Percentiles rank a stretch among this genome's conserved stretches.
Evolutionary conservation across 192 early-diverging fungal genomes (phyloP).

Genomic region (Rhizoclosmatium sp.): DNA sequence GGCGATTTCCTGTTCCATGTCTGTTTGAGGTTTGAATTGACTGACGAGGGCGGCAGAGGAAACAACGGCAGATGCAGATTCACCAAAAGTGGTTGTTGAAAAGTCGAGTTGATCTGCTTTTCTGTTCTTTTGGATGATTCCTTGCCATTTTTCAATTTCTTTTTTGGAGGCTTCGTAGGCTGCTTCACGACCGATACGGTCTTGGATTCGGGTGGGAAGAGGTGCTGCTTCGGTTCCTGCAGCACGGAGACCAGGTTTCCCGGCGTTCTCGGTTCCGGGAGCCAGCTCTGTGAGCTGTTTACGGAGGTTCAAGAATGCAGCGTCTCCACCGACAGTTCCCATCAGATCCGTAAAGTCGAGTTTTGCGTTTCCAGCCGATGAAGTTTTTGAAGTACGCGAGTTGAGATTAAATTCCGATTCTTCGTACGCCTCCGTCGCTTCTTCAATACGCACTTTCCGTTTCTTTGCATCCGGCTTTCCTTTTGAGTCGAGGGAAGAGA

Average conservation of each 20-base stretch:
- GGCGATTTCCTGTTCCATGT: slow-evolving; percentile 83
- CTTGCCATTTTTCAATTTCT: slow-evolving; percentile 84
- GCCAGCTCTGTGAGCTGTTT: slow-evolving; percentile 67
- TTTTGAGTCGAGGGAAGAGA: slow-evolving; percentile 72
- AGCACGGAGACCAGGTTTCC: slow-evolving; percentile 48
- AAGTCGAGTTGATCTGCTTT: slow-evolving; percentile 86
- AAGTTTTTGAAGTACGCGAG: slow-evolving; percentile 40
- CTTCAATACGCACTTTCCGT: slow-evolving; percentile 61
- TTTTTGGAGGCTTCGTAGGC: slow-evolving; percentile 87
- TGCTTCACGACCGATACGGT: slow-evolving; percentile 83
- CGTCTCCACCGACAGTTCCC: slow-evolving; percentile 66
- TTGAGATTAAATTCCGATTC: slow-evolving; percentile 74
- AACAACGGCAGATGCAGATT: slow-evolving; percentile 38
- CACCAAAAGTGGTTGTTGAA: slow-evolving; percentile 1
- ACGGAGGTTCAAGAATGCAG: slow-evolving; percentile 70
- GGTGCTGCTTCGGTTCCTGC: slow-evolving; percentile 65
- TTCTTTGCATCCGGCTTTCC: slow-evolving; percentile 47
- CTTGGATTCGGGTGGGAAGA: slow-evolving; percentile 82
- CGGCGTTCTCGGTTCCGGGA: slow-evolving; percentile 41
- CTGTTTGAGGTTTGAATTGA: slow-evolving; percentile 69
- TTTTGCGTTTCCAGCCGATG: slow-evolving; percentile 44
- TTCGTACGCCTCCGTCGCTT: slow-evolving; percentile 73
- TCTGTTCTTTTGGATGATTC: slow-evolving; percentile 82
- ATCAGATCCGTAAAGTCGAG: slow-evolving; percentile 81
- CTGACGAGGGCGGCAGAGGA: slow-evolving; percentile 66